Percentiles rank a stretch among this genome's conserved stretches.
Conservation (phyloP, 805 yeast genomes). For the Brettanomyces custersianus region DNA sequence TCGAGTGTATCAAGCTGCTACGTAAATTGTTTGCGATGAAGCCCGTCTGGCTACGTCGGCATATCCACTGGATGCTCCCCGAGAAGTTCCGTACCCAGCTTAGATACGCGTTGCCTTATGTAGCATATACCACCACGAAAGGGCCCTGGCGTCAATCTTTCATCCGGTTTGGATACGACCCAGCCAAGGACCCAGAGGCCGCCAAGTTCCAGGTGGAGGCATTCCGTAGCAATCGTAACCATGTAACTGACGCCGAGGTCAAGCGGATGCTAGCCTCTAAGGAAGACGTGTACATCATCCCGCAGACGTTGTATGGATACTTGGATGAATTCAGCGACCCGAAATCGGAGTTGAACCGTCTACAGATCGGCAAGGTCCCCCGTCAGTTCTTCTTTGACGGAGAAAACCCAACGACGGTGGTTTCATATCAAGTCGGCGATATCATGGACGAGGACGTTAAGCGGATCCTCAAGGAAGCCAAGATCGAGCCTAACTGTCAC, state of each 20-base stretch:
- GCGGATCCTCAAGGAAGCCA: slow-evolving; percentile 31
- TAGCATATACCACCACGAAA: slow-evolving; percentile 69
- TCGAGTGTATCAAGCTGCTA: slow-evolving; percentile 36
- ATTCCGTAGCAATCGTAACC: slow-evolving; percentile 41
- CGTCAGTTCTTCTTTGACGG: slow-evolving; percentile 64
- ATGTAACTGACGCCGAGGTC: slow-evolving; percentile 16
- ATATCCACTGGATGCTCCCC: slow-evolving; percentile 50
- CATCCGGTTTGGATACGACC: slow-evolving; percentile 72
- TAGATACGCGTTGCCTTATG: slow-evolving; percentile 75
- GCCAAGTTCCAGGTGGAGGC: slow-evolving; percentile 78
- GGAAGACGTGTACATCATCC: slow-evolving; percentile 18
- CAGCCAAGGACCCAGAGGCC: slow-evolving; percentile 42
- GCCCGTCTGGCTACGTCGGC: slow-evolving; percentile 83
- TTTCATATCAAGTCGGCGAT: slow-evolving; percentile 75
- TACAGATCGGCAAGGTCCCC: slow-evolving; percentile 26
- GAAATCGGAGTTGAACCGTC: slow-evolving; percentile 12
- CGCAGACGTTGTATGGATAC: slow-evolving; percentile 15
- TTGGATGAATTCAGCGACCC: slow-evolving; percentile 15
- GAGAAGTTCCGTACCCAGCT: slow-evolving; percentile 35
- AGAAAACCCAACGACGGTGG: slow-evolving; percentile 51
- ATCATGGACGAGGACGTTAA: slow-evolving; percentile 56
- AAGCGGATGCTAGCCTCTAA: slow-evolving; percentile 16
- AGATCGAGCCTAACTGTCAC: slow-evolving; percentile 35
- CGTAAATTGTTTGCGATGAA: slow-evolving; percentile 49
- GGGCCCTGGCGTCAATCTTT: slow-evolving; percentile 96